These are phyloP conservation scores for Aspergillus sparsus DNA, from an alignment of 495 filamentous ascomycete species.

Conservation along the genomic window DNA sequence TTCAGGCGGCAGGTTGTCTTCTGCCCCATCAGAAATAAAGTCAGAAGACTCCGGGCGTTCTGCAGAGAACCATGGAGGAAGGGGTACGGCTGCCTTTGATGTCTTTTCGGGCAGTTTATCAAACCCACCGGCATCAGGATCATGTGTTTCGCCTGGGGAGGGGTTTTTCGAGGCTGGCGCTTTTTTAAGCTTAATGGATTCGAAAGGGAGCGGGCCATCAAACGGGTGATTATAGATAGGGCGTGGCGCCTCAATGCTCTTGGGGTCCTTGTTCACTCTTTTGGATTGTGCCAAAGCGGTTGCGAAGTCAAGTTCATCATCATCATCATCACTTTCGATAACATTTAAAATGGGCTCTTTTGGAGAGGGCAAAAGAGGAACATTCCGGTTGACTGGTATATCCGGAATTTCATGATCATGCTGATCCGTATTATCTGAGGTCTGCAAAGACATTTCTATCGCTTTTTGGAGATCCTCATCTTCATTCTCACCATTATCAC, in stretches of 20 bases:
- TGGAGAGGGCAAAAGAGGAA: constrained; percentile 16
- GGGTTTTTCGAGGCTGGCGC: constrained; percentile 54
- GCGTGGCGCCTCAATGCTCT: constrained; percentile 15
- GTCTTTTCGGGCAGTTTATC: constrained; percentile 49
- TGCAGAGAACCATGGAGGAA: constrained; percentile 84
- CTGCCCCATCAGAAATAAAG: constrained; percentile 37
- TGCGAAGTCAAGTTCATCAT: constrained; percentile 47
- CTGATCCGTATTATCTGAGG: constrained; percentile 23
- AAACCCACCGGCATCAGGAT: constrained; percentile 70
- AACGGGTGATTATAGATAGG: constrained; percentile 37
- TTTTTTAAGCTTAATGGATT: constrained; percentile 72
- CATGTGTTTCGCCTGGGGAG: constrained; percentile 28
- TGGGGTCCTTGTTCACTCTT: constrained; percentile 31
- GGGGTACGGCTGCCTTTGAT: constrained; percentile 56
- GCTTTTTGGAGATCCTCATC: constrained; percentile 79
- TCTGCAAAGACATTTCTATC: constrained; percentile 75
- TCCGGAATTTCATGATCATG: constrained; percentile 38
- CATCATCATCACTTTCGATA: constrained; percentile 45
- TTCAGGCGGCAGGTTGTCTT: constrained; percentile 27
- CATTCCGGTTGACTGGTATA: constrained; percentile 33
- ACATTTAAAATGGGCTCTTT: constrained; percentile 21
- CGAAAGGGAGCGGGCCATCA: constrained; percentile 84
- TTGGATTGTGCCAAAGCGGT: constrained; percentile 46
- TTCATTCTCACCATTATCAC: constrained; percentile 50
- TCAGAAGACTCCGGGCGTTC: constrained; percentile 25